Evolutionary conservation across 2,329 filamentous ascomycete genomes (phyloP), one percentile per base, ranked within the genome.

Genomic region (Thielaviopsis cerberus): DNA sequence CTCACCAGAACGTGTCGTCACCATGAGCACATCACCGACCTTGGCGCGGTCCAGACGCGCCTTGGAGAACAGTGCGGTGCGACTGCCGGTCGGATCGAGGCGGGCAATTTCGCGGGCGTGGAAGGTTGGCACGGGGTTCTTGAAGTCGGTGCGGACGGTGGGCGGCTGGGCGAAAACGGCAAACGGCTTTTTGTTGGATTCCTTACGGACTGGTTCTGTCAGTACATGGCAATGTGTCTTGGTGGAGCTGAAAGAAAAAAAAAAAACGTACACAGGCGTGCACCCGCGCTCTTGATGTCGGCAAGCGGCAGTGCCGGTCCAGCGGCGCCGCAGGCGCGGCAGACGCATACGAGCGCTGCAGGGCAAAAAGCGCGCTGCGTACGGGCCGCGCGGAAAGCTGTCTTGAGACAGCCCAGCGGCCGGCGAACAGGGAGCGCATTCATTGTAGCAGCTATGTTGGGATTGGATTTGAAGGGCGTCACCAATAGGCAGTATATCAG

Each of bases 21-120:
- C 87, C 65, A 94, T 88, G 37, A 98, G 77, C 63, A 98, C 87
- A 71, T 98, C 92, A 66, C 92, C 92, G 1, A 86, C 80, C 65
- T 85, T 84, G 58, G 85, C 88, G 65, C 82, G 80, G 69, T 96
- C 88, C 30, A 79, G 78, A 71, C 91, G 94, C 57, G 77, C 71
- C 64, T 79, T 80, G 63, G 82, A 80, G 74, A 98, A 96, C 59
- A 98, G 82, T 30, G 81, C 80, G 51, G 83, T 85, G 61, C 91
- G 86, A 56, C 85, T 83, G 54, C 89, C 89, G 1, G 83, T 88
- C 4, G 89, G 88, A 71, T 98, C 92, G 66, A 96, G 85, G 50
- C 77, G 70, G 48, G 76, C 68, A 66, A 94, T 77, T 72, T 94
- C 88, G 58, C 79, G 72, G 55, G 76, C 69, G 64, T 83, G 82